A percentile compares a stretch with the other conserved stretches of the same genome.
These are phyloP conservation scores for Carallia pectinifolia DNA, from an alignment of 345 rosid genomes.

Conservation along the genomic window DNA sequence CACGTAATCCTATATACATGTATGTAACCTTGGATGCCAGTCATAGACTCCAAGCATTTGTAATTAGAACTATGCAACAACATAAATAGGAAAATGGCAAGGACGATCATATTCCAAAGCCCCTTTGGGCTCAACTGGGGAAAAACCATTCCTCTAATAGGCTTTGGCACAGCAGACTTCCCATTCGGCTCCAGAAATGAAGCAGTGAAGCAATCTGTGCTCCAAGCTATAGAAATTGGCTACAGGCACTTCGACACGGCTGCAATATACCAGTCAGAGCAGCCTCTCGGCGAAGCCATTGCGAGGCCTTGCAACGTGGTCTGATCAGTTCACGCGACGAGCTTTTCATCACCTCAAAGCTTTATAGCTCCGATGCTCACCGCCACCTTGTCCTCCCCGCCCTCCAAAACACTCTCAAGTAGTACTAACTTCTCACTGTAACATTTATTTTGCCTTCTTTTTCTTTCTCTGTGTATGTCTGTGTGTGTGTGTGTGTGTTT, in stretches of 20 bases:
- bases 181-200: not conserved
- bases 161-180: not conserved
- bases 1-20: too few species aligned
- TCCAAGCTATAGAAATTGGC: slow-evolving; percentile 47
- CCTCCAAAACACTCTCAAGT: slow-evolving; percentile 33
- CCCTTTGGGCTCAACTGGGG: not conserved
- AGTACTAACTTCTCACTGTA: not conserved
- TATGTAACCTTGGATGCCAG: too few species aligned
- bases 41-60: too few species aligned
- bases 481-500: too few species aligned
- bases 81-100: too few species aligned
- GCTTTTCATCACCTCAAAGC: slow-evolving; percentile 63
- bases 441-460: too few species aligned
- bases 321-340: slow-evolving; percentile 45
- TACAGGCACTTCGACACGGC: slow-evolving; percentile 81
- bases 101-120: not conserved
- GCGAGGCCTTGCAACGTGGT: slow-evolving; percentile 41
- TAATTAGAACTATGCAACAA: too few species aligned
- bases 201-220: slow-evolving; percentile 7
- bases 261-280: slow-evolving; percentile 45
- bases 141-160: not conserved
- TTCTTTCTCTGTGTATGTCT: not conserved
- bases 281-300: slow-evolving; percentile 54
- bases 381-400: slow-evolving; percentile 52
- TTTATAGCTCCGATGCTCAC: slow-evolving; percentile 52